Evolutionary conservation across 495 filamentous ascomycete genomes (phyloP).

Genomic region (Neurospora sp.): DNA sequence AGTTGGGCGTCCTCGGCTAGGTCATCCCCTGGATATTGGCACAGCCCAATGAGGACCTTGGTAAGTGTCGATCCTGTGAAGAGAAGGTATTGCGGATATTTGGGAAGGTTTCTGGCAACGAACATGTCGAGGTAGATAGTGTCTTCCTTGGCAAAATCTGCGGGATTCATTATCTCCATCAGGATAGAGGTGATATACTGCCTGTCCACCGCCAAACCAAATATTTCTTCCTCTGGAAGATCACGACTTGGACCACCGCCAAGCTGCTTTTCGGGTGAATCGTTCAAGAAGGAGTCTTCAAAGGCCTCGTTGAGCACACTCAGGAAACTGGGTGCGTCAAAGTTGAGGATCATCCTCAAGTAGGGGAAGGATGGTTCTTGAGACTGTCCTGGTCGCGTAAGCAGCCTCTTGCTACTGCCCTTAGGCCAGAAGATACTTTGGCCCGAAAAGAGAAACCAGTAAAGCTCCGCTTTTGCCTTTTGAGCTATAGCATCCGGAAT

Average conservation of each 20-base stretch:
- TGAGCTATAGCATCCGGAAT: slow-evolving; percentile 58
- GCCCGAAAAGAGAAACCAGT: slow-evolving; percentile 87
- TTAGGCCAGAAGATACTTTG: slow-evolving; percentile 57
- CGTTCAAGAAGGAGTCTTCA: slow-evolving; percentile 87
- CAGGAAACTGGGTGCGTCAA: slow-evolving; percentile 83
- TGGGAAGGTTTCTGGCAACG: slow-evolving; percentile 87
- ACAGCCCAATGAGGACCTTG: slow-evolving; percentile 70
- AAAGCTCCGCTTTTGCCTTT: slow-evolving; percentile 75
- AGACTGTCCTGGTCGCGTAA: slow-evolving; percentile 37
- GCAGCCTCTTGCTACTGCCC: slow-evolving; percentile 40
- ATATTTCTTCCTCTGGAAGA: slow-evolving; percentile 51
- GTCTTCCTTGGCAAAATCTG: slow-evolving; percentile 64
- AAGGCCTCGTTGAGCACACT: slow-evolving; percentile 97
- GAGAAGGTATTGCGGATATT: slow-evolving; percentile 91
- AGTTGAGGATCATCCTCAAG: slow-evolving; percentile 72
- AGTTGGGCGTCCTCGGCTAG: slow-evolving; percentile 91
- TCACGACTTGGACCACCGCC: slow-evolving; percentile 40
- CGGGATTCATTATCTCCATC: slow-evolving; percentile 71
- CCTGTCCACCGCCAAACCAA: slow-evolving; percentile 68
- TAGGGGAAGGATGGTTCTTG: slow-evolving; percentile 68
- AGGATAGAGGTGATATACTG: slow-evolving; percentile 86
- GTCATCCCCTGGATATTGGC: slow-evolving; percentile 68
- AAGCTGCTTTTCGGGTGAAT: slow-evolving; percentile 46
- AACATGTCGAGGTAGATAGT: slow-evolving; percentile 97
- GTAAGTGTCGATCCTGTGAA: slow-evolving; percentile 78